Base-by-base conservation (phyloP, 2,329 filamentous ascomycete genomes). In the Didymellaceae sp. region DNA sequence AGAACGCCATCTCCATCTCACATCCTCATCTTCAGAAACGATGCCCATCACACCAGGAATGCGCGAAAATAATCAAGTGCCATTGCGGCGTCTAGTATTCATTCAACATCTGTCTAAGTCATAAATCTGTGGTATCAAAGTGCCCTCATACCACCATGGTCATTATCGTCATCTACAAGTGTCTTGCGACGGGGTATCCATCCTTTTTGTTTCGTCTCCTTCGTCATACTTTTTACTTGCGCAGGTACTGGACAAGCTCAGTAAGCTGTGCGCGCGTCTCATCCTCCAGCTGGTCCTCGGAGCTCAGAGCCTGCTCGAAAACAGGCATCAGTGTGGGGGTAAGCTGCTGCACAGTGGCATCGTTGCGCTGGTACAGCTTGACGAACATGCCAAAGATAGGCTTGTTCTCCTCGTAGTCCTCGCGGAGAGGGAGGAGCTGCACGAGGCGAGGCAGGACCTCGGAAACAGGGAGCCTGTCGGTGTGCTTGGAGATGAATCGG, bases 401-500 rank as follows among this genome's bases (percentile, higher is more conserved):
- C 66, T 90, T 90, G 77, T 99, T 97, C 83, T 97, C 94, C 75
- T 97, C 91, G 65, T 85, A 97, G 74, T 97, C 94, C 71, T 96
- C 92, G 74, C 89, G 90, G 56, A 97, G 81, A 8, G 94, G 94
- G 28, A 97, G 83, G 21, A 92, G 82, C 54, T 84, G 83, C 48
- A 95, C 83, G 21, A 97, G 77, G 1, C 85, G 86, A 20, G 93
- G 92, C 1, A 99, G 83, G 16, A 96, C 90, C 53, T 96, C 86
- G 30, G 82, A 77, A 44, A 96, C 82, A 14, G 93, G 91, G 8
- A 95, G 86, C 61, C 84, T 84, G 62, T 93, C 86, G n/a, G 89
- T 87, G 75, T 96, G 87, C 66, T 89, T 89, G 71, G 90, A 84
- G 74, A 97, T 96, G 88, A 99, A 92, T 57, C 94, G 88, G 70